A percentile compares a stretch with the other conserved stretches of the same genome.
These are phyloP conservation scores for Ciborinia camelliae DNA, from an alignment of 2,329 filamentous ascomycete species.

Conservation along the genomic window DNA sequence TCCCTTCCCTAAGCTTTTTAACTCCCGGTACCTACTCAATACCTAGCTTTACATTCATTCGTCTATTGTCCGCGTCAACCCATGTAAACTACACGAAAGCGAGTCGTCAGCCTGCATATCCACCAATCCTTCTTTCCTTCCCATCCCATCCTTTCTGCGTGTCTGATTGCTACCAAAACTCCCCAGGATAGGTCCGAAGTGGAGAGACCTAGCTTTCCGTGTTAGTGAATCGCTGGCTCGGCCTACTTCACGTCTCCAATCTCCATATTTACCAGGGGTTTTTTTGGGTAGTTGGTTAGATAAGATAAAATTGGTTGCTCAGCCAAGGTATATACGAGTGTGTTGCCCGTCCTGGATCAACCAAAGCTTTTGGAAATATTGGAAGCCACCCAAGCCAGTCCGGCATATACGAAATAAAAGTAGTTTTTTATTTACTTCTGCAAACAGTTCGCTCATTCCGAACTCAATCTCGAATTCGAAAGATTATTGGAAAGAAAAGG, in stretches of 20 bases:
- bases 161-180: background rate
- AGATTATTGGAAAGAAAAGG: background rate
- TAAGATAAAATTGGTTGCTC: background rate
- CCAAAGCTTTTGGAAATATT: background rate
- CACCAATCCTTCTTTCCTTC: background rate
- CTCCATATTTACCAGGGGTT: background rate
- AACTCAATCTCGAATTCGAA: background rate
- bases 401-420: slow-evolving; percentile 15
- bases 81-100: background rate
- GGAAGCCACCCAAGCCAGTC: background rate
- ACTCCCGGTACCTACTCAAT: no score
- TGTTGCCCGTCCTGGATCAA: background rate
- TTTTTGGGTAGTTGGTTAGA: background rate
- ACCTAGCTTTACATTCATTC: background rate
- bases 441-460: background rate
- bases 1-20: background rate
- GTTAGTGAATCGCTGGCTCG: background rate
- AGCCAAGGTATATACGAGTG: background rate
- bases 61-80: slow-evolving; percentile 1
- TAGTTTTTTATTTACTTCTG: background rate
- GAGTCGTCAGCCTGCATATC: slow-evolving; percentile 1
- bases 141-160: background rate
- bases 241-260: background rate
- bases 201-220: background rate
- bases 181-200: background rate